Conservation (phyloP, 805 yeast genomes). For the Candida gorgasii region DNA sequence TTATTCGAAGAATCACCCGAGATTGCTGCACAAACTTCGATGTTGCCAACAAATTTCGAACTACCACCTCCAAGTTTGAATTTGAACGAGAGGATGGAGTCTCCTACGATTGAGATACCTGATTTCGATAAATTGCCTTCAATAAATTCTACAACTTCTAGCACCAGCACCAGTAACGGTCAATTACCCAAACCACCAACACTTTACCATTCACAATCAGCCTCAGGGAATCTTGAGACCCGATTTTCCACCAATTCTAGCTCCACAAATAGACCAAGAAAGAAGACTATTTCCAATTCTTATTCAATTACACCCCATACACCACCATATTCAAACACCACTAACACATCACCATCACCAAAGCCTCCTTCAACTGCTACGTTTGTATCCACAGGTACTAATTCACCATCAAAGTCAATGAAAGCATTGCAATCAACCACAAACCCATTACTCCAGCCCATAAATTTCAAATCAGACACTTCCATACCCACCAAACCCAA, state of each 20-base stretch:
- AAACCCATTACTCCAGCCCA: constrained; percentile 56
- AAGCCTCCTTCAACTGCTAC: constrained; percentile 25
- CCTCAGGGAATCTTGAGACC: constrained; percentile 40
- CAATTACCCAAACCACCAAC: constrained; percentile 45
- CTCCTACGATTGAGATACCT: constrained; percentile 72
- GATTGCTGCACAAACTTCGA: constrained; percentile 5
- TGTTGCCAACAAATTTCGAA: constrained; percentile 13
- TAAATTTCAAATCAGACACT: constrained; percentile 42
- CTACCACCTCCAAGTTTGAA: constrained; percentile 16
- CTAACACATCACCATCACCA: constrained; percentile 38
- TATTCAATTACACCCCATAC: constrained; percentile 29
- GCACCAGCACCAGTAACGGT: neutral
- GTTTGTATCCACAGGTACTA: constrained; percentile 20
- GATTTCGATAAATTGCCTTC: constrained; percentile 50
- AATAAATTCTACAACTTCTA: constrained; percentile 3
- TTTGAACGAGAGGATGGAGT: constrained; percentile 40
- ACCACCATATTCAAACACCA: constrained; percentile 43
- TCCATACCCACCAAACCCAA: neutral
- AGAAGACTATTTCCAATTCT: constrained; percentile 41
- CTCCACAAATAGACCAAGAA: constrained; percentile 29
- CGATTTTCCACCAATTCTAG: constrained; percentile 22
- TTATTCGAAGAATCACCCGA: constrained; percentile 58
- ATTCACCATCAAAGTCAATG: constrained; percentile 47
- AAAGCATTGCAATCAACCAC: constrained; percentile 48
- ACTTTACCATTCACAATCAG: constrained; percentile 44